Percentiles rank a stretch among this genome's conserved stretches.
Conservation (phyloP, 768 basidiomycete species). For the Xerocomus brunneocitrinus region DNA sequence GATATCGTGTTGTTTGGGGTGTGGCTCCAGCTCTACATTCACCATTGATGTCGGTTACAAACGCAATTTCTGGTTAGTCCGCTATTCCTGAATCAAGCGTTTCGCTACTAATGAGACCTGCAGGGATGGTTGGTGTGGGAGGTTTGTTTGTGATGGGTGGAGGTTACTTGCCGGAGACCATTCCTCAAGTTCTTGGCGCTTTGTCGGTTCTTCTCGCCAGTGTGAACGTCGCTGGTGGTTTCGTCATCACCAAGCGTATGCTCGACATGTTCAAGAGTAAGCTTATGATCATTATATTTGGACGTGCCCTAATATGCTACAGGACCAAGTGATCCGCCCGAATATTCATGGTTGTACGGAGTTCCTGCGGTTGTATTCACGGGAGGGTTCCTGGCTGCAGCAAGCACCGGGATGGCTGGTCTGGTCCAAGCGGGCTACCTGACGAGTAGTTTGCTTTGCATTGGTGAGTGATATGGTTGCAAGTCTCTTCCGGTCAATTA, state of each 20-base stretch:
- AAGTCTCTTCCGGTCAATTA: neutral
- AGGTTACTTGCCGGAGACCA: conserved; percentile 74
- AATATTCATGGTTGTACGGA: conserved; percentile 80
- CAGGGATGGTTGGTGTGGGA: conserved; percentile 75
- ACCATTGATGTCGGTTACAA: conserved; percentile 88
- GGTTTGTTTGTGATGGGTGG: conserved; percentile 92
- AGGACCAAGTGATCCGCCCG: conserved; percentile 83
- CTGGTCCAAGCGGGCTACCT: conserved; percentile 87
- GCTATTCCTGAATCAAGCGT: conserved; percentile 5
- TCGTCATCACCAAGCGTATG: conserved; percentile 89
- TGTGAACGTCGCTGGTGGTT: conserved; percentile 85
- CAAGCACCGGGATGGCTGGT: conserved; percentile 80
- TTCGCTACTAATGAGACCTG: neutral
- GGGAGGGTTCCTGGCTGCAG: conserved; percentile 77
- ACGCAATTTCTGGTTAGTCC: conserved; percentile 72
- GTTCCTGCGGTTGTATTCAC: conserved; percentile 79
- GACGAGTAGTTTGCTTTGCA: conserved; percentile 81
- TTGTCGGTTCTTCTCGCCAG: conserved; percentile 82
- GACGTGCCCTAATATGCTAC: conserved; percentile 4
- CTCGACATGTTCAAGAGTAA: conserved; percentile 88
- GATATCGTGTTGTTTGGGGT: conserved; percentile 87
- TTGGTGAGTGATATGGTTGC: conserved; percentile 42
- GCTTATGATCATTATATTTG: conserved; percentile 9
- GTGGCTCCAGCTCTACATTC: conserved; percentile 86
- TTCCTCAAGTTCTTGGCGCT: conserved; percentile 77